Percentiles rank a stretch among this genome's conserved stretches.
These are phyloP conservation scores for Fusarium avenaceum DNA, from an alignment of 2,329 filamentous ascomycete species.

Conservation along the genomic window DNA sequence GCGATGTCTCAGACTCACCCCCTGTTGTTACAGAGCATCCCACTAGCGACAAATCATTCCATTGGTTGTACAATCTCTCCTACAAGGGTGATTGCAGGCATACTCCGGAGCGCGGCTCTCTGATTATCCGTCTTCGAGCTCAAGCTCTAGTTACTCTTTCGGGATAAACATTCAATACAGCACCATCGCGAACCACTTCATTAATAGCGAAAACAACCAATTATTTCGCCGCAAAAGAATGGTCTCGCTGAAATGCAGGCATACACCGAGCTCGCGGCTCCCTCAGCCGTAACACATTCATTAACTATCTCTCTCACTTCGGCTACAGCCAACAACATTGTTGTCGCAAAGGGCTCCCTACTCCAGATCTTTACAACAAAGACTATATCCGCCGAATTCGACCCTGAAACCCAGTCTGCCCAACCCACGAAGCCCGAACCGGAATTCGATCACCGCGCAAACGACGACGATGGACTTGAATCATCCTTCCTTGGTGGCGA, in stretches of 20 bases:
- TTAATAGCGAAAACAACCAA: conserved; percentile 28
- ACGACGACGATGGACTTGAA: conserved; percentile 74
- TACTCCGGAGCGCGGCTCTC: conserved; percentile 21
- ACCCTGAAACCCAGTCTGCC: conserved; percentile 57
- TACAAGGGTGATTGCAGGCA: neutral
- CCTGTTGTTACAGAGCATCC: conserved; percentile 1
- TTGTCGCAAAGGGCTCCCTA: conserved; percentile 92
- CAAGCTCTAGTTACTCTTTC: conserved; percentile 40
- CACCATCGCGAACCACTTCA: conserved; percentile 26
- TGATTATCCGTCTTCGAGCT: conserved; percentile 32
- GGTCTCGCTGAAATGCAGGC: conserved; percentile 81
- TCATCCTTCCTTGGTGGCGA: conserved; percentile 76
- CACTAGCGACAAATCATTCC: neutral
- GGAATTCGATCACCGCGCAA: conserved; percentile 65
- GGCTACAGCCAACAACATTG: conserved; percentile 81
- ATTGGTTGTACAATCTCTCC: too few species aligned
- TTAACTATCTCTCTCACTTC: conserved; percentile 83
- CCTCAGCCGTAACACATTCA: conserved; percentile 93
- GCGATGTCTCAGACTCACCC: neutral
- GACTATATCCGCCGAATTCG: conserved; percentile 74
- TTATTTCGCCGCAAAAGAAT: conserved; percentile 50
- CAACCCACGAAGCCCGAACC: conserved; percentile 58
- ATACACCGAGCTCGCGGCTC: conserved; percentile 95
- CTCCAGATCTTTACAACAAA: conserved; percentile 90
- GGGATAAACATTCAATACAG: conserved; percentile 37